Base-by-base conservation (phyloP, 75 land plant species). In the Cunninghamia lanceolata region DNA sequence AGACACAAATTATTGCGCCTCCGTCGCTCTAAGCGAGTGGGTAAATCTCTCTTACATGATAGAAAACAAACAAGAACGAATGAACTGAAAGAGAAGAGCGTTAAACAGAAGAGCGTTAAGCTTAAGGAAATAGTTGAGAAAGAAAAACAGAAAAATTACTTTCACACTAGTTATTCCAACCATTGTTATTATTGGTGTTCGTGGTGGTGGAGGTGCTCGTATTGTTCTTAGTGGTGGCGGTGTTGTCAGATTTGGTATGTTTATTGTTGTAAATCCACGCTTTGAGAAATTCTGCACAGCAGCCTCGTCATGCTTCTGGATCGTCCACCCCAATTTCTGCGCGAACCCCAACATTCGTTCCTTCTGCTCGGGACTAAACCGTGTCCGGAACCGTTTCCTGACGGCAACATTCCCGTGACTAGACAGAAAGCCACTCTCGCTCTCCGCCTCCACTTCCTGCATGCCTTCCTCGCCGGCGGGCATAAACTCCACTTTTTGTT, bases 251-350 rank as follows among this genome's bases (percentile, higher is more conserved):
- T 85, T 89, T 91, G 84, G 92, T 92, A 86, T 92, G 80, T 94
- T 94, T 94, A 90, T 94, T 91, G 88, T 94, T 94, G 88, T 94
- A 94, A 94, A 94, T 94, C 95, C 95, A 94, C 32, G 93, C 95
- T 86, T 94, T 94, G 79, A 94, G 87, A 94, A 94, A 85, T 86
- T 88, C 75, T 94, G 94, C 82, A 94, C 93, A 4, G 89, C 93
- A 14, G 83, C 91, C 91, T 94, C 94, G 84, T 94, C 95, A 66
- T 94, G 95, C 90, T 91, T 92, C 90, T 94, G 95, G 54, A 94
- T 94, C 75, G 92, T 86, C 95, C 95, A 93, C 39, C 95, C 95
- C 84, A 94, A 81, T 86, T 73, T 90, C 83, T 93, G 94, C 40
- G 95, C 94, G 84, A 93, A 92, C 11, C 78, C 88, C 42, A 16